Conservation (phyloP, 1,284 basidiomycete species). For the Violaceomyces palustris region DNA sequence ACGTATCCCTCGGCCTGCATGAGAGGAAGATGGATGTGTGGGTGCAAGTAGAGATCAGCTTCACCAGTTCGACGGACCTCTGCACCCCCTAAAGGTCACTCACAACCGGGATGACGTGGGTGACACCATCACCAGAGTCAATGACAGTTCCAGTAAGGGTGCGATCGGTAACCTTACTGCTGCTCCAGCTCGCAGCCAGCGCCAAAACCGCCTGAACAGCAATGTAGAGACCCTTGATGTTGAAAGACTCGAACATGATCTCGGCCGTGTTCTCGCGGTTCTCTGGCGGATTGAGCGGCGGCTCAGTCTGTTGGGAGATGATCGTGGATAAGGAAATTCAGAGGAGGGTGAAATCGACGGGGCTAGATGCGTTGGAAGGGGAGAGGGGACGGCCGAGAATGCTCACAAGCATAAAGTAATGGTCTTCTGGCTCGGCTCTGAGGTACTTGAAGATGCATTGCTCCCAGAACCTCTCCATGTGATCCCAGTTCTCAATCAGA, state of each 20-base stretch:
- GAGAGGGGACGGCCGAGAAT: not conserved
- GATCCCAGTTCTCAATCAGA: slow-evolving; percentile 99
- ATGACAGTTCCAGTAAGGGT: slow-evolving; percentile 96
- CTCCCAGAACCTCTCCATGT: slow-evolving; percentile 99
- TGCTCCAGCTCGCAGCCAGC: slow-evolving; percentile 94
- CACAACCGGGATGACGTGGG: slow-evolving; percentile 89
- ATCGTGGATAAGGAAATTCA: not conserved
- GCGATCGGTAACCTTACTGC: slow-evolving; percentile 82
- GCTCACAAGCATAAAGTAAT: slow-evolving; percentile 89
- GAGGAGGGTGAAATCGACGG: not conserved
- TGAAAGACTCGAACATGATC: slow-evolving; percentile 99
- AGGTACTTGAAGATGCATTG: slow-evolving; percentile 99
- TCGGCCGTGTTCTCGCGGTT: slow-evolving; percentile 99
- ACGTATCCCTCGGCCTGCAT: slow-evolving; percentile 98
- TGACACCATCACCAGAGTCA: slow-evolving; percentile 98
- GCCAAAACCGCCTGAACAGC: slow-evolving; percentile 99
- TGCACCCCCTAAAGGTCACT: too few relatives aligned
- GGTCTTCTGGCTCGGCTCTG: slow-evolving; percentile 96
- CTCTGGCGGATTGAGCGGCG: slow-evolving; percentile 95
- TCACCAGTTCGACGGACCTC: not conserved
- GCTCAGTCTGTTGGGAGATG: slow-evolving; percentile 66
- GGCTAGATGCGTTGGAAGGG: not conserved
- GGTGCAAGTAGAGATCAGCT: not conserved
- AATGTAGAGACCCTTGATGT: slow-evolving; percentile 95
- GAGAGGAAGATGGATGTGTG: not conserved